These are phyloP conservation scores for Adansonia gregorii DNA, from an alignment of 441 rosid genomes.

Conservation along the genomic window DNA sequence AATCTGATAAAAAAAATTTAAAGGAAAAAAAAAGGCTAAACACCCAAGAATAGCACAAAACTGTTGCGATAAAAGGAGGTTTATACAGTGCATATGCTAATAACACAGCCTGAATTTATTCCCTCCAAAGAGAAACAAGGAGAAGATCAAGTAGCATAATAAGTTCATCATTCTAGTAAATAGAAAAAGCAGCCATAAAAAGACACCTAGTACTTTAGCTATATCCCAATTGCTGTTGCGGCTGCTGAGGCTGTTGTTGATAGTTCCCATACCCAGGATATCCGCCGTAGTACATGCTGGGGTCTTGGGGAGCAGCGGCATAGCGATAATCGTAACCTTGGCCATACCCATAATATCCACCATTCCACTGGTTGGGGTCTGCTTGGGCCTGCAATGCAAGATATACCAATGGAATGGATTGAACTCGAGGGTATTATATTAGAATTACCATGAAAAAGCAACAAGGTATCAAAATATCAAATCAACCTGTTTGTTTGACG, in stretches of 20 bases:
- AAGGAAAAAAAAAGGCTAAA: neutral
- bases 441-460: neutral
- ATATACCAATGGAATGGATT: neutral
- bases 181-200: neutral
- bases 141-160: constrained; percentile 15
- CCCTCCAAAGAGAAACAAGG: neutral
- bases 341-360: constrained; percentile 63
- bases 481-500: constrained; percentile 79
- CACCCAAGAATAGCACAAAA: constrained; percentile 20
- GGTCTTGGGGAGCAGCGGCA: constrained; percentile 71
- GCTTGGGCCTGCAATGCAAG: constrained; percentile 44
- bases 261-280: constrained; percentile 73
- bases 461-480: neutral
- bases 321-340: constrained; percentile 87
- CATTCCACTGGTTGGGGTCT: constrained; percentile 58
- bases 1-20: too few relatives aligned
- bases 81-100: constrained; percentile 33
- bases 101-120: constrained; percentile 35
- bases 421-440: neutral
- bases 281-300: constrained; percentile 75
- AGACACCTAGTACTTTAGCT: constrained; percentile 37
- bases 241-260: constrained; percentile 49
- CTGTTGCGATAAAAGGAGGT: neutral
- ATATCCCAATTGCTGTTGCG: constrained; percentile 65
- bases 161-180: neutral